These are phyloP conservation scores for Amanita exitialis DNA, from an alignment of 768 basidiomycete species.

Conservation along the genomic window DNA sequence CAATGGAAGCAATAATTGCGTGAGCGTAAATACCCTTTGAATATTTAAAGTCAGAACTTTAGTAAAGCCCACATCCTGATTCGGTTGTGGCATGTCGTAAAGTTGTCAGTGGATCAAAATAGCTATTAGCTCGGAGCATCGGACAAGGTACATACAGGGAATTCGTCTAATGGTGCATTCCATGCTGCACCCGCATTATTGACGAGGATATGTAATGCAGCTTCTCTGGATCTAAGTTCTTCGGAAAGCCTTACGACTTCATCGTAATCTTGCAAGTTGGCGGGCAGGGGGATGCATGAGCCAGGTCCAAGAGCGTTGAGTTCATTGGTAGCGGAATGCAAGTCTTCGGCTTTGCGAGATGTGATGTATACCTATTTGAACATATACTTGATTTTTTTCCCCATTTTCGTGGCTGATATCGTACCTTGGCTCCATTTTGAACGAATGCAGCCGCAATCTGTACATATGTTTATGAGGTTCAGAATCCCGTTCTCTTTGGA, in stretches of 20 bases:
- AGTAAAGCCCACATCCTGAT: constrained; percentile 44
- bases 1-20: constrained; percentile 49
- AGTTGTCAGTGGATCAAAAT: background rate
- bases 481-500: background rate
- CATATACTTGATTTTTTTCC: background rate
- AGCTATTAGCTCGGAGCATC: constrained; percentile 2
- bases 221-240: constrained; percentile 41
- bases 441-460: constrained; percentile 60
- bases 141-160: constrained; percentile 25
- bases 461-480: constrained; percentile 10
- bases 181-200: constrained; percentile 60
- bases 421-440: constrained; percentile 38
- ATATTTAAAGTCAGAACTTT: constrained; percentile 56
- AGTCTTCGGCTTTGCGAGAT: constrained; percentile 43
- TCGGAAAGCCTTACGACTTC: constrained; percentile 44
- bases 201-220: constrained; percentile 44
- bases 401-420: background rate
- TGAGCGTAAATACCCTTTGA: constrained; percentile 54
- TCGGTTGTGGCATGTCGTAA: background rate
- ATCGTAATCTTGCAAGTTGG: constrained; percentile 41
- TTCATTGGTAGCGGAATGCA: constrained; percentile 39
- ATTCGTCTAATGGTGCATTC: constrained; percentile 35
- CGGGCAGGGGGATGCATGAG: constrained; percentile 40
- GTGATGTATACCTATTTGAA: constrained; percentile 46
- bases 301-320: constrained; percentile 45